phyloP scores from a whole-genome alignment of 768 basidiomycete species.

The Kwoniella sp. region DNA sequence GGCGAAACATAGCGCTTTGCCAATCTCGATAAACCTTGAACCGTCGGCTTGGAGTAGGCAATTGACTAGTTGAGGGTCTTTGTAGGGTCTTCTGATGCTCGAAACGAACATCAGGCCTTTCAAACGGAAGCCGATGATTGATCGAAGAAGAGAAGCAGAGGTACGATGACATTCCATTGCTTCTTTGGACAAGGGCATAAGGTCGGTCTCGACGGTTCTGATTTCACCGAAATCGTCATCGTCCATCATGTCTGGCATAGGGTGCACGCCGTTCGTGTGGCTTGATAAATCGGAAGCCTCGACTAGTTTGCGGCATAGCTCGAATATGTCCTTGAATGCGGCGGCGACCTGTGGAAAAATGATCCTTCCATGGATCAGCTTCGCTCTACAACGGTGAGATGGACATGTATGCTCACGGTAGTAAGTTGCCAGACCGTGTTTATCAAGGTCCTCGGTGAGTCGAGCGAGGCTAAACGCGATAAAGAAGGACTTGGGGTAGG shows the following conservation, averaged over 20 bases:
- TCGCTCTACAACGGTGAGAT: neutral
- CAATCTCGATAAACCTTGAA: conserved; percentile 62
- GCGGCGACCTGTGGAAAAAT: conserved; percentile 10
- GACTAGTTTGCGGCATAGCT: conserved; percentile 13
- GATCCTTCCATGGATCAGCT: neutral
- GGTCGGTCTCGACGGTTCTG: conserved; percentile 40
- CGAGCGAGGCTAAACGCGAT: neutral
- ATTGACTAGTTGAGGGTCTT: conserved; percentile 47
- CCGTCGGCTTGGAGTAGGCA: conserved; percentile 59
- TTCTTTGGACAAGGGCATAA: conserved; percentile 44
- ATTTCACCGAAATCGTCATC: conserved; percentile 54
- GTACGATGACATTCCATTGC: conserved; percentile 35
- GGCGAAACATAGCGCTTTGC: conserved; percentile 63
- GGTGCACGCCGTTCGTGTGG: conserved; percentile 7
- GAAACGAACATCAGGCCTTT: conserved; percentile 23
- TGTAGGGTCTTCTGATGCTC: conserved; percentile 12
- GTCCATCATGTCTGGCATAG: conserved; percentile 10
- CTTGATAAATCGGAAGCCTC: neutral
- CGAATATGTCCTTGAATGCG: conserved; percentile 19
- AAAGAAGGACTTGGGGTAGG: conserved; percentile 10
- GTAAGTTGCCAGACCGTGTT: conserved; percentile 67
- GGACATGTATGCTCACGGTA: conserved; percentile 62
- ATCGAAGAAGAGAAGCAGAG: conserved; percentile 15
- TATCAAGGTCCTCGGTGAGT: conserved; percentile 58
- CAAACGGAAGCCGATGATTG: conserved; percentile 31